Percentiles rank a stretch among this genome's conserved stretches.
Evolutionary conservation across 1,284 basidiomycete species (phyloP).

Genomic region (Rhodotorula glutinis): DNA sequence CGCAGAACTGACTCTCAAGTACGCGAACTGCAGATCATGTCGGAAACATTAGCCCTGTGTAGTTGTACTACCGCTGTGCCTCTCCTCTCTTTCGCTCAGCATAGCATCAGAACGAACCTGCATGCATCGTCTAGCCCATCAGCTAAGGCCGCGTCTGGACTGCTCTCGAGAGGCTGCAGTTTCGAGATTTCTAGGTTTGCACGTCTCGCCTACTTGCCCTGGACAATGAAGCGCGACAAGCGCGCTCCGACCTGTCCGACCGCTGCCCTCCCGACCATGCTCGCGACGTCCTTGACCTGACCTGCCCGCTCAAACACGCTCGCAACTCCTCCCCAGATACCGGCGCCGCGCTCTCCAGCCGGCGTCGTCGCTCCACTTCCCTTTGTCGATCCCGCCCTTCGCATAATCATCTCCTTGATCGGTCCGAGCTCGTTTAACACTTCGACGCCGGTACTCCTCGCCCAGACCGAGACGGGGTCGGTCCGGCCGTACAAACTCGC

Average conservation of each 20-base stretch:
- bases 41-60: neutral
- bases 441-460: slow-evolving; percentile 79
- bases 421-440: slow-evolving; percentile 81
- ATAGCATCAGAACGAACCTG: too few species aligned
- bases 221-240: slow-evolving; percentile 18
- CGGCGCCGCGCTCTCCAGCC: neutral
- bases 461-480: slow-evolving; percentile 71
- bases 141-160: too few species aligned
- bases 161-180: too few species aligned
- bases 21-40: too few species aligned
- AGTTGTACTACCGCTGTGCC: neutral
- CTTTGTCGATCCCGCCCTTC: slow-evolving; percentile 61
- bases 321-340: slow-evolving; percentile 23
- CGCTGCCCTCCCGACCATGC: slow-evolving; percentile 6
- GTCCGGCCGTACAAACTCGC: slow-evolving; percentile 76
- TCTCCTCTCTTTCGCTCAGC: neutral
- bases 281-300: slow-evolving; percentile 7
- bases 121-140: too few species aligned
- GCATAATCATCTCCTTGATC: slow-evolving; percentile 78
- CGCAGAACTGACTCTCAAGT: neutral
- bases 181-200: neutral
- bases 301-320: slow-evolving; percentile 7
- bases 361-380: neutral
- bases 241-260: slow-evolving; percentile 10
- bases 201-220: slow-evolving; percentile 4